Evolutionary conservation across 2,329 filamentous ascomycete species (phyloP).

Genomic region (Ceratocystis alfenasii): DNA sequence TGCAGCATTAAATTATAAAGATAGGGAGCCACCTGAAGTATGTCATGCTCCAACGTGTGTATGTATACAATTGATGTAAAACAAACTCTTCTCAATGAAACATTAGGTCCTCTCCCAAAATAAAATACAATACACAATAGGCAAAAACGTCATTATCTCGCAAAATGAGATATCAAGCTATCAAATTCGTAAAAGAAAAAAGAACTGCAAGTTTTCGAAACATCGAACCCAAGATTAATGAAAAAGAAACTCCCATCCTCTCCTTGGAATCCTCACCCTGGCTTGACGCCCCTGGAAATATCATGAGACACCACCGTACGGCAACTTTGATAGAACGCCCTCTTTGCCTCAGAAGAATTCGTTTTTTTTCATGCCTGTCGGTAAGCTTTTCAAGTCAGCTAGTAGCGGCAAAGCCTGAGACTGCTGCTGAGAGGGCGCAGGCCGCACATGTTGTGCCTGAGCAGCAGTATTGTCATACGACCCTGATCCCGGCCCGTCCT

Average conservation of each 20-base stretch:
- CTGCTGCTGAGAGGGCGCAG: background rate
- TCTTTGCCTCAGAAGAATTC: conserved; percentile 37
- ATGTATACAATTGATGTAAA: background rate
- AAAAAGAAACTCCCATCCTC: conserved; percentile 16
- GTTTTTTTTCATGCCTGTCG: conserved; percentile 41
- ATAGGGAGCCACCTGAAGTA: no score
- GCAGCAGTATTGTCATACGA: conserved; percentile 35
- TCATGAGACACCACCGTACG: background rate
- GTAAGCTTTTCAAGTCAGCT: conserved; percentile 30
- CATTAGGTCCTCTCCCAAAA: conserved; percentile 11
- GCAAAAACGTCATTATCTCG: background rate
- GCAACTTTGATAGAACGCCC: conserved; percentile 14
- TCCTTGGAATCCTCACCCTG: background rate
- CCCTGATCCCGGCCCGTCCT: conserved; percentile 28
- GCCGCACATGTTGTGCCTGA: conserved; percentile 16
- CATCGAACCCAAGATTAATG: background rate
- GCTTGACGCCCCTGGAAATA: no score
- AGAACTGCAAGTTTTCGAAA: background rate
- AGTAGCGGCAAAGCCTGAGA: background rate
- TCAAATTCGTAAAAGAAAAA: background rate
- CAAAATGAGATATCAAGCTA: background rate
- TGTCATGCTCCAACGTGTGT: no score
- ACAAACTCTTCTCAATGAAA: conserved; percentile 11
- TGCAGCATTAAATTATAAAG: no score
- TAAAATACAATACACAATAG: background rate